Conservation (phyloP, 371 early-diverging fungal genomes). For the Saksenaea vasiformis region DNA sequence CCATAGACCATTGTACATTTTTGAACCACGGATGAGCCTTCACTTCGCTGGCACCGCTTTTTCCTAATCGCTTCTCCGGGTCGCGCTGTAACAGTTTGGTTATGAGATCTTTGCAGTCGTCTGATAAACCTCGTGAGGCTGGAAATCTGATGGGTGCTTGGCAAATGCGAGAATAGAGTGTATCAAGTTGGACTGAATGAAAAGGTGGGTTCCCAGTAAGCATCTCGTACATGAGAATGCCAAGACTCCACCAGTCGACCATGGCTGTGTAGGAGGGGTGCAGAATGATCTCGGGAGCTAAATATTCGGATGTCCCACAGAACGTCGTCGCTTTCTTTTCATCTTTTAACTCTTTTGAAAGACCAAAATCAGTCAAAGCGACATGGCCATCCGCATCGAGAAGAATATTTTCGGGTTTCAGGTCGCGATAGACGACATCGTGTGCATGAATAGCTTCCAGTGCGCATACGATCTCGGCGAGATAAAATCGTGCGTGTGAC, state of each 20-base stretch:
- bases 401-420: slow-evolving; percentile 70
- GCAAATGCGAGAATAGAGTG: slow-evolving; percentile 85
- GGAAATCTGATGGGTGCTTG: slow-evolving; percentile 29
- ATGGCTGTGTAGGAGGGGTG: slow-evolving; percentile 76
- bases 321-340: slow-evolving; percentile 61
- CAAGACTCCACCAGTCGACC: slow-evolving; percentile 99
- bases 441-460: slow-evolving; percentile 73
- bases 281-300: slow-evolving; percentile 91
- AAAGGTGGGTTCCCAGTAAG: slow-evolving; percentile 88
- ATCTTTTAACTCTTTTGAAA: slow-evolving; percentile 69
- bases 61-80: slow-evolving; percentile 61
- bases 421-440: slow-evolving; percentile 67
- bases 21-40: slow-evolving; percentile 79
- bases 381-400: slow-evolving; percentile 75
- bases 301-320: slow-evolving; percentile 97
- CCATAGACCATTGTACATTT: slow-evolving; percentile 67
- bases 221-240: slow-evolving; percentile 94
- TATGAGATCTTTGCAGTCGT: slow-evolving; percentile 71
- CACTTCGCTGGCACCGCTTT: slow-evolving; percentile 59
- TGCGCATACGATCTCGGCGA: slow-evolving; percentile 74
- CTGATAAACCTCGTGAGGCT: slow-evolving; percentile 36
- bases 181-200: slow-evolving; percentile 78
- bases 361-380: slow-evolving; percentile 79
- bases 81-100: slow-evolving; percentile 72
- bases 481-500: slow-evolving; percentile 67